Evolutionary conservation across 495 filamentous ascomycete genomes (phyloP), one percentile per base, ranked within the genome.

Genomic region (Pseudevernia furfuracea): DNA sequence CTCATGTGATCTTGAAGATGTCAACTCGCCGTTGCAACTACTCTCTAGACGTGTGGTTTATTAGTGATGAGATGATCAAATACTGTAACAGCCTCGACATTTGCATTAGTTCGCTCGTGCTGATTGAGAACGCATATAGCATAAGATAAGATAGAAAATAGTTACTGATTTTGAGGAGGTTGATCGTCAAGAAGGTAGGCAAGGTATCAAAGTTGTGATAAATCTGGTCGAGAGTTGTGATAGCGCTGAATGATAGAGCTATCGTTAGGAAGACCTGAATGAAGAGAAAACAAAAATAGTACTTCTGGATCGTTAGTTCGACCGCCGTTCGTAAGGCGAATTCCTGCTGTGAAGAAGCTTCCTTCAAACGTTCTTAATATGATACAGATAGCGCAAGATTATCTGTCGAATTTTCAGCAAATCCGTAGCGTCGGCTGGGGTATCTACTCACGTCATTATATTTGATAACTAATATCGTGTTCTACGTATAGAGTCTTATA

Each of bases 111-210:
- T 85, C 84, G 67, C 84, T 85, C 21, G 87, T 86, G 71, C 85
- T 87, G 58, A 84, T 84, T 66, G 84, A 84, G 48, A 91, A 74
- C 34, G 84, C 84, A 68, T 91, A 89, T 19, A 93, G 80, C 62
- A 90, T 81, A 78, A 92, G 84, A 74, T 93, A 93, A 12, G 85
- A 85, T 74, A 90, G 90, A 76, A 92, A 92, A 71, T 91, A 92
- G 72, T 91, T 89, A 59, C 84, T 80, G 2, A 87, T 84, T 71
- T 85, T 86, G n/a, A 89, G 89, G 28, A 93, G 73, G 64, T 86
- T 88, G 34, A 75, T 70, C 5, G 87, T 88, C 43, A 93, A 72
- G 17, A 85, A 75, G 30, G 79, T 69, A 2, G 86, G 79, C 30
- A 67, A 53, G 4, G 55, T 66, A 15, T 62, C 43, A 3, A 61